phyloP scores from a whole-genome alignment of 1,139 yeast genomes.

The Diutina scorzettiae region DNA sequence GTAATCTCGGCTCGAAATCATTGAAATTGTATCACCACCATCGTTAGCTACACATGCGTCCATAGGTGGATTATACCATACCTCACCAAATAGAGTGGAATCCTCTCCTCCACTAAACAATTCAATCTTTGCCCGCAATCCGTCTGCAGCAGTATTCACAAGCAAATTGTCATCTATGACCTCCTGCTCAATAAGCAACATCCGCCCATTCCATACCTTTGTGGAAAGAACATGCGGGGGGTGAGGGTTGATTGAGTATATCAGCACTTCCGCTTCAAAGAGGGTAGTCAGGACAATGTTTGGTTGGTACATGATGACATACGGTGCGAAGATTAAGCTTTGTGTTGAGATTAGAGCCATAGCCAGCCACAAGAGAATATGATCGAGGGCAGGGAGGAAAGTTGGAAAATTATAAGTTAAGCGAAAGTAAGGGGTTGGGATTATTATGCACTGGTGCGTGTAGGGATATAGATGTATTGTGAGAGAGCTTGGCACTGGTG shows the following conservation, averaged over 20 bases:
- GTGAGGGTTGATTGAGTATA: not conserved
- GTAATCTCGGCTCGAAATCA: not conserved
- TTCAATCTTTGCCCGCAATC: constrained; percentile 2
- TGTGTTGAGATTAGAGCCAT: too few relatives aligned
- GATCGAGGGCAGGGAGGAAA: too few relatives aligned
- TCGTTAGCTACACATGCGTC: not conserved
- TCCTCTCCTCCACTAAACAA: too few relatives aligned
- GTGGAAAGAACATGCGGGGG: not conserved
- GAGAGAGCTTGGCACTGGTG: too few relatives aligned
- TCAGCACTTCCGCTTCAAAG: constrained; percentile 3
- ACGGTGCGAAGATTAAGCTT: too few relatives aligned
- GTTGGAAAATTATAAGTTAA: too few relatives aligned
- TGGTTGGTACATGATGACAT: not conserved
- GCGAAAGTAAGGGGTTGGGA: too few relatives aligned
- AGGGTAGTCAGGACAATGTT: not conserved
- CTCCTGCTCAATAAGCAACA: constrained; percentile 1
- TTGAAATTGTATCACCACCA: constrained; percentile 2
- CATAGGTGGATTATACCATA: constrained; percentile 2
- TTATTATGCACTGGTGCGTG: too few relatives aligned
- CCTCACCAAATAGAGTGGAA: not conserved
- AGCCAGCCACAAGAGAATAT: too few relatives aligned
- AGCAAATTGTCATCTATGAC: not conserved
- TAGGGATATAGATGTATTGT: too few relatives aligned
- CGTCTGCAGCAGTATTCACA: not conserved
- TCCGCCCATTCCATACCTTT: constrained; percentile 1